These are phyloP conservation scores for Macrolepiota fuliginosa DNA, from an alignment of 768 basidiomycete species.

Conservation along the genomic window DNA sequence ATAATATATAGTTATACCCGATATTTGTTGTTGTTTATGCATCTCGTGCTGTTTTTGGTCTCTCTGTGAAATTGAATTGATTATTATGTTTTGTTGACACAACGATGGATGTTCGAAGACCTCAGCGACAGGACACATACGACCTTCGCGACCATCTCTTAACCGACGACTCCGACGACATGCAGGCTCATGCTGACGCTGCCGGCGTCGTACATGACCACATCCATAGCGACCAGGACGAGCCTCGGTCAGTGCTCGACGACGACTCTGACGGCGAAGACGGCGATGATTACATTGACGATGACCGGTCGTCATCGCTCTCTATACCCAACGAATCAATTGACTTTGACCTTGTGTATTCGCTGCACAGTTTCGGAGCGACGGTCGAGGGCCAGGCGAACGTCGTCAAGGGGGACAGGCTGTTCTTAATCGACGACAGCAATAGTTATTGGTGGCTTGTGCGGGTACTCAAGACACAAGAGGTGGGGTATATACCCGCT, in stretches of 20 bases:
- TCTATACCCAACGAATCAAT: conserved; percentile 91
- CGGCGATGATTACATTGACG: conserved; percentile 65
- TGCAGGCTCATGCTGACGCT: conserved; percentile 10
- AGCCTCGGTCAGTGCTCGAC: conserved; percentile 83
- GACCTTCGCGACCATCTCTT: conserved; percentile 8
- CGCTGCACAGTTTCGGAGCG: conserved; percentile 94
- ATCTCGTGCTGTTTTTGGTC: neutral
- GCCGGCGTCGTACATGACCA: conserved; percentile 34
- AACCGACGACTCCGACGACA: conserved; percentile 2
- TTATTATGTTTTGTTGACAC: neutral
- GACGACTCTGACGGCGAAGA: conserved; percentile 81
- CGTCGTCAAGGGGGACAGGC: conserved; percentile 96
- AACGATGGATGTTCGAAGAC: neutral
- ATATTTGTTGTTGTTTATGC: neutral
- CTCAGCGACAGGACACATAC: conserved; percentile 4
- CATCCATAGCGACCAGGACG: conserved; percentile 44
- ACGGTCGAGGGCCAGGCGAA: conserved; percentile 99
- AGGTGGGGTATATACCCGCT: conserved; percentile 98
- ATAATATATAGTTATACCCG: neutral
- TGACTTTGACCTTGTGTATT: conserved; percentile 90
- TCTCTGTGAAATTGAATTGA: neutral
- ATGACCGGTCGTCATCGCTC: conserved; percentile 77
- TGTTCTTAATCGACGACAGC: conserved; percentile 96
- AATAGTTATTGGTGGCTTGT: conserved; percentile 99
- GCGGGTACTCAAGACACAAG: conserved; percentile 95